Base-by-base conservation (phyloP, 768 basidiomycete species). In the Trametes cingulata region DNA sequence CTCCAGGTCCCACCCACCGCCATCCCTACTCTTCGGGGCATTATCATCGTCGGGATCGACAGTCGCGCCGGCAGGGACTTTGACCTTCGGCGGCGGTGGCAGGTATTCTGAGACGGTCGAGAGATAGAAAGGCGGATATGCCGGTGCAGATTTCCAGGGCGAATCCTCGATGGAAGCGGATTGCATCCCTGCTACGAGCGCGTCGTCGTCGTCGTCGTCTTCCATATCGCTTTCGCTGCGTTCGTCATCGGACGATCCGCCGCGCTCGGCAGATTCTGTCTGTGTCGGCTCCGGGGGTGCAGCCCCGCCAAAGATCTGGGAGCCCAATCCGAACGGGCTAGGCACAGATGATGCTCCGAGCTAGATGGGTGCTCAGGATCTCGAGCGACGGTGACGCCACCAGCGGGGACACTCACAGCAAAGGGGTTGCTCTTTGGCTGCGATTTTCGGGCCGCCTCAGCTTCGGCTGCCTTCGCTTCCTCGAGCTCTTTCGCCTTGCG, bases 101-200 rank as follows among this genome's bases (percentile, higher is more conserved):
- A 93, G 74, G 68, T 88, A 91, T 71, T 94, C 92, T 4, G 85
- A 77, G 4, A 77, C 68, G 0, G 91, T 93, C 12, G 90, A 91
- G 42, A 94, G 78, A 69, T 93, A 94, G 2, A 87, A 65, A 0
- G 90, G 76, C 10, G 81, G 76, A 65, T 91, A 91, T 2, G 82
- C 77, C 0, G 91, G 90, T 4, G 85, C 82, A 19, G 77, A 74
- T 55, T 68, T 71, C 91, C 91, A 93, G n/a, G 80, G 74, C 8
- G 90, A 88, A 63, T 85, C 84, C 27, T 73, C 68, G 14, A 90
- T 70, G 9, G 79, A 80, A 20, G 79, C 73, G 7, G 79, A 78
- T 12, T 86, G 80, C 68, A 90, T 75, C 15, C 85, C 88, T 14
- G 78, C 81, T 7, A 85, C 71, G 15, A 89, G 75, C 27, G 83